These are phyloP conservation scores for Geotrichum citri-aurantii DNA, from an alignment of 1,139 yeast species.

Conservation along the genomic window DNA sequence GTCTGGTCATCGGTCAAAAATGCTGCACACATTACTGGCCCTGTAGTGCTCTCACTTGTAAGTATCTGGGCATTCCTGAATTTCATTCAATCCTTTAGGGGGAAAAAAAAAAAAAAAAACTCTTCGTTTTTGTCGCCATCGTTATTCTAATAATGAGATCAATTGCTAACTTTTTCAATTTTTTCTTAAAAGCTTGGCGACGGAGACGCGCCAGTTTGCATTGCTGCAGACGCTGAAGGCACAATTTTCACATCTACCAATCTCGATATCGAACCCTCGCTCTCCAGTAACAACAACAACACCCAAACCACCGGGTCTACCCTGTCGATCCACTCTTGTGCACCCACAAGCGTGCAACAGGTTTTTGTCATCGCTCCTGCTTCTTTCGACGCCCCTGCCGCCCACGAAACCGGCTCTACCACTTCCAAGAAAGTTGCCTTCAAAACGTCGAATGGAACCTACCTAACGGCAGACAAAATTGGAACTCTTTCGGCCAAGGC, in stretches of 20 bases:
- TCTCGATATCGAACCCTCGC: slow-evolving; percentile 20
- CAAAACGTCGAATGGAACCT: slow-evolving; percentile 35
- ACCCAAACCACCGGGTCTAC: slow-evolving; percentile 2
- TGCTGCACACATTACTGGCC: slow-evolving; percentile 38
- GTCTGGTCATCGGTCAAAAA: slow-evolving; percentile 40
- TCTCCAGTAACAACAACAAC: neutral
- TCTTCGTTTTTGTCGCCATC: no score
- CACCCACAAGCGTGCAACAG: slow-evolving; percentile 38
- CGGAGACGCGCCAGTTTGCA: slow-evolving; percentile 22
- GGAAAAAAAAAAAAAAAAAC: no score
- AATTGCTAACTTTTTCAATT: neutral
- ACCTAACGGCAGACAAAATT: slow-evolving; percentile 30
- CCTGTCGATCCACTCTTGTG: slow-evolving; percentile 28
- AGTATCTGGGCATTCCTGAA: no score
- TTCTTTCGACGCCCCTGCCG: slow-evolving; percentile 20
- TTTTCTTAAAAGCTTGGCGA: slow-evolving; percentile 9
- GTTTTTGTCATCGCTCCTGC: slow-evolving; percentile 38
- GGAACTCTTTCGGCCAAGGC: slow-evolving; percentile 32
- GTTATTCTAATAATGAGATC: no score
- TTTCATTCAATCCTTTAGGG: no score
- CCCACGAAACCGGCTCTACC: slow-evolving; percentile 17
- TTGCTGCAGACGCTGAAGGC: slow-evolving; percentile 26
- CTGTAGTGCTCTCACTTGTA: slow-evolving; percentile 31
- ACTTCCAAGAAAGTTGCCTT: slow-evolving; percentile 29
- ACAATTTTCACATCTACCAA: slow-evolving; percentile 25